Evolutionary conservation across 2,329 filamentous ascomycete species (phyloP), one percentile per base, ranked within the genome.

Genomic region (Penicillium polonicum): DNA sequence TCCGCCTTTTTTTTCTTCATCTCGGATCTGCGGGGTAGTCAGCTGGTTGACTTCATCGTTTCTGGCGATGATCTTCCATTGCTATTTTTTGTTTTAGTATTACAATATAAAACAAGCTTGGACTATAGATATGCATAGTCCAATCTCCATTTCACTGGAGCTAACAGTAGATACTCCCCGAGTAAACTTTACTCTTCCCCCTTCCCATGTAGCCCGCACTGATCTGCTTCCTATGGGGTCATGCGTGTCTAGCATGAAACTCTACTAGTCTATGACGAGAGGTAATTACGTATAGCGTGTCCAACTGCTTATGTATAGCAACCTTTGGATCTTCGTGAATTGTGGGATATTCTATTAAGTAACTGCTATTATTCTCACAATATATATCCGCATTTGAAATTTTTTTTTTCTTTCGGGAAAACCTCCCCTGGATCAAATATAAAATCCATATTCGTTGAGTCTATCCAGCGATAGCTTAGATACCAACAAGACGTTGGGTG

Each of bases 21-120:
- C 36, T 56, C 51, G 58, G 54, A 44, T 61, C 60, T 65, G 64
- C 64, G 64, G 64, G 64, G 64, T 65, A 60, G 60, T 64, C 63
- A 65, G 58, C 58, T 65, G 48, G 41, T 46, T 46, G 19, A 45
- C 41, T 42, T 33, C 25, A 31, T n/a, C 19, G 13, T 35, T 48
- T 31, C 21, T 42, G 49, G 23, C 13, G 43, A 36, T 45, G 41
- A 50, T 50, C 23, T 38, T 44, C 48, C 31, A 19, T 29, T 29
- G 36, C 27, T 5, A 23, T 10, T 25, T 35, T 55, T 31, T 5
- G 1, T 12, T 31, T 31, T 19, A n/a, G 23, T 36, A 52, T 58
- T 55, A 50, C 50, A 49, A 49, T 31, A 38, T 55, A 48, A 54
- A 49, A 49, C 35, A 41, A 35, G 13, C 33, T 35, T 35, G 15